Evolutionary conservation across 2,329 filamentous ascomycete species (phyloP).

Genomic region (Sporothrix curviconia): DNA sequence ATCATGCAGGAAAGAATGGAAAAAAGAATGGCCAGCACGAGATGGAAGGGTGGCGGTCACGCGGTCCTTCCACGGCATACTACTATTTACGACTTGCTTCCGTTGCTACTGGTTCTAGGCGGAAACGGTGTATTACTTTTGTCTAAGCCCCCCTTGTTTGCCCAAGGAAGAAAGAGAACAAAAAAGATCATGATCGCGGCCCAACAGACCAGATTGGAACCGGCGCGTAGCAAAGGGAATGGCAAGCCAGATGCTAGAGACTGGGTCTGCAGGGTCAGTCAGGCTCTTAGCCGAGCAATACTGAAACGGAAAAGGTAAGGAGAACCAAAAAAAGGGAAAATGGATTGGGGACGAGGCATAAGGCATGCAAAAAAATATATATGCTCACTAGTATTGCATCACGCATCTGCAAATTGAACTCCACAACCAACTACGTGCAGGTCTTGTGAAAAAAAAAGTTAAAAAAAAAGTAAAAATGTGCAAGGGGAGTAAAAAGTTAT

Average conservation of each 20-base stretch:
- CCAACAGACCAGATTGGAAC: not conserved
- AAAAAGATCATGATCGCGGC: constrained; percentile 4
- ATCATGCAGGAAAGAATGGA: not conserved
- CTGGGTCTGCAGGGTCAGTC: not conserved
- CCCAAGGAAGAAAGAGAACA: not conserved
- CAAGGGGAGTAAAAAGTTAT: not conserved
- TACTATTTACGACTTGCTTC: not conserved
- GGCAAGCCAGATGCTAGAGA: not conserved
- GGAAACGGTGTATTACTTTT: no score
- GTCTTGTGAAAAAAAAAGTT: not conserved
- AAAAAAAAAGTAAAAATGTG: not conserved
- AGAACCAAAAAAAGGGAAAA: not conserved
- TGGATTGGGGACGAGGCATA: not conserved
- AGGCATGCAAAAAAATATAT: not conserved
- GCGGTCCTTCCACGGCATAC: not conserved
- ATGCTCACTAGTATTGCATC: not conserved
- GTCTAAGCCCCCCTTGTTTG: no score
- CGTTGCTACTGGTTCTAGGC: not conserved
- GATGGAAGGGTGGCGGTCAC: not conserved
- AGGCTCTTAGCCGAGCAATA: not conserved
- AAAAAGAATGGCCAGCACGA: not conserved
- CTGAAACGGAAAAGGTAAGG: not conserved
- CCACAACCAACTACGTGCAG: not conserved
- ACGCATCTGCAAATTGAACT: not conserved
- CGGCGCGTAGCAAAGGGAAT: not conserved